Evolutionary conservation across 352 stramenopile species (phyloP), one percentile per base, ranked within the genome.

Genomic region (Pythium scleroteichum): DNA sequence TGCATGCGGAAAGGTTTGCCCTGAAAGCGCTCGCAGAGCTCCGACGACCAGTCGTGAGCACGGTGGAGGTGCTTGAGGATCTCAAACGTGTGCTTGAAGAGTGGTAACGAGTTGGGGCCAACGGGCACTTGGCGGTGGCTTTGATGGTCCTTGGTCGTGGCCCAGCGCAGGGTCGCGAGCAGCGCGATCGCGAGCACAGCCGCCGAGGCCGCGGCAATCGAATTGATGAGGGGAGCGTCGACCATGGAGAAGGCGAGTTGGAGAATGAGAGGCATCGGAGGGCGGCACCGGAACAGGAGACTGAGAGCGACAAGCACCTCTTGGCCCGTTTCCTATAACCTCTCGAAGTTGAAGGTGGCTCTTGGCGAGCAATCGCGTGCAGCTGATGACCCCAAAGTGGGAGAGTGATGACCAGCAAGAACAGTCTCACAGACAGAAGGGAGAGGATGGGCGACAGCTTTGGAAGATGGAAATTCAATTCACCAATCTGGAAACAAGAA

Each of bases 1-100:
- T 66, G 24, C 14, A 60, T 50, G 40, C 49, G 47, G 45, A 62
- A 73, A 9, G 66, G 59, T 19, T 51, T 53, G 14, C 59, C 52
- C 0, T 48, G 0, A 46, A 57, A 56, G n/a, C 65, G 47, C 1
- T 56, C 29, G 24, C 40, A 53, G 2, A 59, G 51, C 5, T 33
- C 61, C 1, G 32, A 19, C 6, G 56, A 24, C 54, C 54, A 73
- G 49, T 73, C 61, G 38, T 67, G 54, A 12, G 29, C 19, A n/a
- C 35, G 9, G n/a, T 45, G 23, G 7, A 23, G 12, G 50, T 66
- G 14, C 9, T 17, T 10, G 19, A 66, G 40, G 5, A 70, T 17
- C 2, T 32, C 20, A 8, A 62, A 42, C 35, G 46, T 66, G 57
- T 70, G 56, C 7, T 59, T 20, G 42, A 69, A 57, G 9, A 64